phyloP scores from a whole-genome alignment of 139 green algal genomes.

The Chlorella ohadii region DNA sequence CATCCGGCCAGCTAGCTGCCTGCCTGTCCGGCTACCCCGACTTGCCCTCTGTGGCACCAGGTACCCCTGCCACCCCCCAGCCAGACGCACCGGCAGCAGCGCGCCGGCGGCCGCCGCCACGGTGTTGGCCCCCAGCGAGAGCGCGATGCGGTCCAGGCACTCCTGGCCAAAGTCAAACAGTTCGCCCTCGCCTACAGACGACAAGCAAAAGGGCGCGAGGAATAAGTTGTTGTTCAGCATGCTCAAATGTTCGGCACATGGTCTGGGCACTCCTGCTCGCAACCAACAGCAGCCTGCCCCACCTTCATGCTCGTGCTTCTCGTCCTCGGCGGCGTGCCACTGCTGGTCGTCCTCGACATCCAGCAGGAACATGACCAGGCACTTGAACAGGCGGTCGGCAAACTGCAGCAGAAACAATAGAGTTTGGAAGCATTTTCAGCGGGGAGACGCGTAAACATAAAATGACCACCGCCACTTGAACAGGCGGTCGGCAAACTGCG shows the following conservation, averaged over 20 bases:
- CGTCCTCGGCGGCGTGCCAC: conserved; percentile 80
- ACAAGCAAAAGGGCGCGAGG: no score
- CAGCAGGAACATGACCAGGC: conserved; percentile 89
- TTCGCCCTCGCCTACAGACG: conserved; percentile 82
- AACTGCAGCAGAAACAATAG: conserved; percentile 47
- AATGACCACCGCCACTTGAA: conserved; percentile 87
- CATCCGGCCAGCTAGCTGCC: no score
- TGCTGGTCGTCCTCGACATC: conserved; percentile 94
- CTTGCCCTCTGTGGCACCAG: no score
- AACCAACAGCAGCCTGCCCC: not conserved
- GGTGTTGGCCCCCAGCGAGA: conserved; percentile 91
- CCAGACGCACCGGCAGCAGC: conserved; percentile 62
- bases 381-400: conserved; percentile 82
- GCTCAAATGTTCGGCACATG: no score
- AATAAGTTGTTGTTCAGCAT: no score
- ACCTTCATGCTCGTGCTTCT: conserved; percentile 68
- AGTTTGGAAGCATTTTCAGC: no score
- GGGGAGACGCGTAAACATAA: not conserved
- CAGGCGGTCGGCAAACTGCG: conserved; percentile 72
- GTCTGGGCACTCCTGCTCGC: no score
- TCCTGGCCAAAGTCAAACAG: conserved; percentile 88
- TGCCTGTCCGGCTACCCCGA: no score
- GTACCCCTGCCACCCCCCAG: no score
- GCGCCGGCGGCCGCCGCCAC: conserved; percentile 83
- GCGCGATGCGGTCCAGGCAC: conserved; percentile 93